A percentile compares a stretch with the other conserved stretches of the same genome.
Conservation (phyloP, 441 rosid species). For the Metrosideros polymorpha region DNA sequence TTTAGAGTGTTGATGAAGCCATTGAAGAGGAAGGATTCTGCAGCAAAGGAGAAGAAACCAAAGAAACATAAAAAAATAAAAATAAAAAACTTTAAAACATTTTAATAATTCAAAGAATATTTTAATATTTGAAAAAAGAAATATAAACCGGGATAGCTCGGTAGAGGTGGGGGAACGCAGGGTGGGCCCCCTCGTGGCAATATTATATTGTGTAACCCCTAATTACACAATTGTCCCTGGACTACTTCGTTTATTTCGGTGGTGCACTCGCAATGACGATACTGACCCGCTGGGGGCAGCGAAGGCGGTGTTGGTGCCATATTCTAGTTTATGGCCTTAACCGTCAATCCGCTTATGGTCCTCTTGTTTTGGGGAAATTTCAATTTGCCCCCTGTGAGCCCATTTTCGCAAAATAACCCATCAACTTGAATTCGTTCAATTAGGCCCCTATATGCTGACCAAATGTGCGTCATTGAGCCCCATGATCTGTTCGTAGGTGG, state of each 20-base stretch:
- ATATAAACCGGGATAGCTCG: constrained; percentile 46
- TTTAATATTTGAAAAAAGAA: constrained; percentile 4
- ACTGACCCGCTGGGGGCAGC: neutral
- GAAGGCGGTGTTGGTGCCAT: neutral
- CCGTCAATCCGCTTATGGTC: neutral
- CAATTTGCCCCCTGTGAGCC: neutral
- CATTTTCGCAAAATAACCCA: neutral
- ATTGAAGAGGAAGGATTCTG: constrained; percentile 26
- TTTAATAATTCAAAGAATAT: neutral
- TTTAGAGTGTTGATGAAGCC: constrained; percentile 32
- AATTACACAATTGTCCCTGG: constrained; percentile 17
- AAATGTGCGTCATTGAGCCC: neutral
- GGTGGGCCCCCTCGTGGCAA: constrained; percentile 45
- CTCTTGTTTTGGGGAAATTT: neutral
- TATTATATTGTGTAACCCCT: neutral
- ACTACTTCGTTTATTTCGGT: neutral
- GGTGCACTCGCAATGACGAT: neutral
- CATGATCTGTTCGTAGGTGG: neutral
- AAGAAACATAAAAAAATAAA: constrained; percentile 6
- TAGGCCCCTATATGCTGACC: neutral
- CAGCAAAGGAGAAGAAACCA: constrained; percentile 49
- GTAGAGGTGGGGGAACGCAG: constrained; percentile 48
- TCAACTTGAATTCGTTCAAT: neutral
- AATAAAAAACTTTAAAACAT: neutral
- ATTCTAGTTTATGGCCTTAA: neutral